Conservation (phyloP, 1,284 basidiomycete genomes). For the Psilocybe mexicana region DNA sequence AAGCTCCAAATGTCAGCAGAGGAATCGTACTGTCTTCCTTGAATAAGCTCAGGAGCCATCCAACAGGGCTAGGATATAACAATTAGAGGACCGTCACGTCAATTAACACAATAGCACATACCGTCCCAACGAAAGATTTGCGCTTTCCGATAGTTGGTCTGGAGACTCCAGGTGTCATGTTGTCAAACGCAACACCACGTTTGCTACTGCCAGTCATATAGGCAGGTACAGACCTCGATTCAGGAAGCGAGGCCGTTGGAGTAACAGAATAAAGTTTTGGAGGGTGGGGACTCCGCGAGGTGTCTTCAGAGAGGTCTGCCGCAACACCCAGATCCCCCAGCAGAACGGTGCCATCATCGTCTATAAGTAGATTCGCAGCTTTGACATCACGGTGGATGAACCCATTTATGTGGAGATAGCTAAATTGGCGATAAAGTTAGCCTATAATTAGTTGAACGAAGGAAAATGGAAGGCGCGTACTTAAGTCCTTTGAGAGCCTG, state of each 20-base stretch:
- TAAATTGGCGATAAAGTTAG: constrained; percentile 27
- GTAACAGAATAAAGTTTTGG: constrained; percentile 22
- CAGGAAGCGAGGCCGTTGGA: constrained; percentile 24
- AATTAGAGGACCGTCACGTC: background rate
- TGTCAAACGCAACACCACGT: constrained; percentile 36
- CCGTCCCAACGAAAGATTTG: constrained; percentile 88
- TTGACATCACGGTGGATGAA: constrained; percentile 91
- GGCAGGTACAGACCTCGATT: constrained; percentile 11
- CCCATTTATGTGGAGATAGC: constrained; percentile 85
- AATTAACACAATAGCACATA: constrained; percentile 34
- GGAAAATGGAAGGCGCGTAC: constrained; percentile 40
- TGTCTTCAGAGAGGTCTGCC: constrained; percentile 73
- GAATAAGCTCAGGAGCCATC: constrained; percentile 93
- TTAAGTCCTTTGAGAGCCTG: constrained; percentile 85
- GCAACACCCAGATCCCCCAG: constrained; percentile 89
- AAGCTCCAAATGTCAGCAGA: constrained; percentile 92
- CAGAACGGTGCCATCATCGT: constrained; percentile 87
- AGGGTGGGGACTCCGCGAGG: constrained; percentile 28
- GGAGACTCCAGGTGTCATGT: constrained; percentile 22
- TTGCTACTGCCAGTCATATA: constrained; percentile 20
- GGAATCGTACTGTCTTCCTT: constrained; percentile 80
- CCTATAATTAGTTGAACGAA: background rate
- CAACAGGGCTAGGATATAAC: constrained; percentile 69
- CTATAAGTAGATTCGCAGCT: constrained; percentile 85
- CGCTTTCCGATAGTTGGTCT: constrained; percentile 62